phyloP scores from a whole-genome alignment of 78 protist genomes.

The Cyanophora paradoxa region DNA sequence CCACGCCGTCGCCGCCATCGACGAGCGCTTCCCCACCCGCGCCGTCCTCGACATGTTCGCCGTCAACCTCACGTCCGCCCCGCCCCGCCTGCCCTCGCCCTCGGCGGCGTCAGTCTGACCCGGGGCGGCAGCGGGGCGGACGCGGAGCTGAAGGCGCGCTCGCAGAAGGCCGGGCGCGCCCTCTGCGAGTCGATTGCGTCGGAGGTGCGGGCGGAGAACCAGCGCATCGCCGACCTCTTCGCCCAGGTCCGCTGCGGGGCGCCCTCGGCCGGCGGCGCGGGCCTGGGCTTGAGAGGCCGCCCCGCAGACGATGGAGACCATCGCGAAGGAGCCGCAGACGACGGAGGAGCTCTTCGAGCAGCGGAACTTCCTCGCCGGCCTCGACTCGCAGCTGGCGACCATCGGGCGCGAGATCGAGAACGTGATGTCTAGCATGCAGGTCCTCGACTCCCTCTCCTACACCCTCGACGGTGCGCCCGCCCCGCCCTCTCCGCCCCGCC shows the following conservation, averaged over 20 bases:
- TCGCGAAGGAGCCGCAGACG: neutral
- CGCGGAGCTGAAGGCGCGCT: neutral
- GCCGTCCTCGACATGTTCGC: neutral
- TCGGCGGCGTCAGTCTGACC: neutral
- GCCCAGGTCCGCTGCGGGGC: no score
- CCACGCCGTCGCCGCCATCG: neutral
- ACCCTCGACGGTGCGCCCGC: no score
- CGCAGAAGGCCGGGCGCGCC: neutral
- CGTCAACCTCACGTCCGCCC: neutral
- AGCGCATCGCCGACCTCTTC: neutral
- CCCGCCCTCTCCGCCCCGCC: no score
- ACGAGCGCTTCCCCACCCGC: neutral
- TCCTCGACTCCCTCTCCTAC: no score
- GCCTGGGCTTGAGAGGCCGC: no score
- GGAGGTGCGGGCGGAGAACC: neutral
- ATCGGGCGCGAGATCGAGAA: neutral
- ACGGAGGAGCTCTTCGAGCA: slow-evolving; percentile 3
- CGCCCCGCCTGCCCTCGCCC: neutral
- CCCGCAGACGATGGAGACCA: neutral
- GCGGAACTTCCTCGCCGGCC: neutral
- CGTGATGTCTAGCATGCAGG: no score
- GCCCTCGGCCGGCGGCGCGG: no score
- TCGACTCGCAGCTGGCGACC: neutral
- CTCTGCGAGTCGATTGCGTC: neutral
- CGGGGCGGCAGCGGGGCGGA: neutral